A percentile compares a stretch with the other conserved stretches of the same genome.
These are phyloP conservation scores for Halophytophthora batemanensis DNA, from an alignment of 352 stramenopile genomes.

Conservation along the genomic window DNA sequence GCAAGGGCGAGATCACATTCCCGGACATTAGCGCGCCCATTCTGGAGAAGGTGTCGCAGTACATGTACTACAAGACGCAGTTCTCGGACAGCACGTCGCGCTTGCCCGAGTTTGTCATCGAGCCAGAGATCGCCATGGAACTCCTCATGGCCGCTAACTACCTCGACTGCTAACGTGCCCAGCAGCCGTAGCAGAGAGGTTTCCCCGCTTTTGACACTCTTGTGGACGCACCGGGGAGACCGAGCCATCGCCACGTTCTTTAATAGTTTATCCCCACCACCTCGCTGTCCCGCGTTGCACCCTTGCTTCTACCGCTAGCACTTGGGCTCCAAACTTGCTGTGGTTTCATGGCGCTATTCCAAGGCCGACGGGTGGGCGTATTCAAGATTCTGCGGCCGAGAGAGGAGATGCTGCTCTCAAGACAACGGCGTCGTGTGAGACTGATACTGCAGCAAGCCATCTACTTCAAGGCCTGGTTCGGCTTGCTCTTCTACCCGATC, in stretches of 20 bases:
- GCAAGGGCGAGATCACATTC: constrained; percentile 96
- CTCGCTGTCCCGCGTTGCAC: constrained; percentile 1
- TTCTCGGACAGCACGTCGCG: constrained; percentile 93
- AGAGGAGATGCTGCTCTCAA: constrained; percentile 27
- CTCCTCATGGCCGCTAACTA: constrained; percentile 98
- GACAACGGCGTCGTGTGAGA: constrained; percentile 33
- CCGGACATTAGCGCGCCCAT: constrained; percentile 95
- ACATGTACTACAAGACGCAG: constrained; percentile 98
- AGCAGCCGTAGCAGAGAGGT: background rate
- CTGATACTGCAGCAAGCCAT: constrained; percentile 60
- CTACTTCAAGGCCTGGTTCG: constrained; percentile 53
- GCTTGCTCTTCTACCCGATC: constrained; percentile 56
- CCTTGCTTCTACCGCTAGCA: too few relatives aligned
- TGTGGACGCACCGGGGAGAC: background rate
- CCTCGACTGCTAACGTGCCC: constrained; percentile 78
- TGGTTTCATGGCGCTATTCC: constrained; percentile 10
- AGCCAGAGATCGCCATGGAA: constrained; percentile 97
- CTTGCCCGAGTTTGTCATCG: constrained; percentile 98
- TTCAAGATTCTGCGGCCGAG: background rate
- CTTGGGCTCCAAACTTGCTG: too few relatives aligned
- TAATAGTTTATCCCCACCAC: constrained; percentile 22
- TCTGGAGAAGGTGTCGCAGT: constrained; percentile 97
- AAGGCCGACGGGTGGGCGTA: constrained; percentile 16
- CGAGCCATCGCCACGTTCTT: background rate
- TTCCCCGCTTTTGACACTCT: background rate